These are phyloP conservation scores for Asterochloris erici DNA, from an alignment of 139 green algal species.

Conservation along the genomic window DNA sequence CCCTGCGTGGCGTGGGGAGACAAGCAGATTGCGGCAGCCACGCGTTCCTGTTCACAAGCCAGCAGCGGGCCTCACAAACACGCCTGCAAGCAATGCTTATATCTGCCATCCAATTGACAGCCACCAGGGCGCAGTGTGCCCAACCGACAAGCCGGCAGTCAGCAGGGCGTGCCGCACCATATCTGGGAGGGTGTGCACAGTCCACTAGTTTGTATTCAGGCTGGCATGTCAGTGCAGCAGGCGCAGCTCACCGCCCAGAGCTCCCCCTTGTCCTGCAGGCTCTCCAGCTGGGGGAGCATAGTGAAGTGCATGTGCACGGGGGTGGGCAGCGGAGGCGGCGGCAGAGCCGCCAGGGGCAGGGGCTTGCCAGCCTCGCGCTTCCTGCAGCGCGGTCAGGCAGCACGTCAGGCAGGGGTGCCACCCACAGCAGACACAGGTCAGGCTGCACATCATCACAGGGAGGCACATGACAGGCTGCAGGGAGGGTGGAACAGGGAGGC, in stretches of 20 bases:
- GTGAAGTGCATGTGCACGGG: constrained; percentile 36
- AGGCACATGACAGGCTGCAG: too few relatives aligned
- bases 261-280: background rate
- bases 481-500: too few relatives aligned
- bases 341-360: constrained; percentile 33
- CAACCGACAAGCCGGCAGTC: background rate
- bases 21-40: too few relatives aligned
- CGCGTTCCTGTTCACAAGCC: background rate
- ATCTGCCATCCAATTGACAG: background rate
- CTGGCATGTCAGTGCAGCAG: too few relatives aligned
- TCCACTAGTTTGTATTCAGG: too few relatives aligned
- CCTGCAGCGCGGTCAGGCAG: too few relatives aligned
- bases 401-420: too few relatives aligned
- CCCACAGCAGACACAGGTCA: too few relatives aligned
- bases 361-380: constrained; percentile 12
- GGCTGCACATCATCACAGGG: too few relatives aligned
- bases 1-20: background rate
- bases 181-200: too few relatives aligned
- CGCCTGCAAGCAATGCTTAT: background rate
- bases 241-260: too few relatives aligned
- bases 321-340: constrained; percentile 26
- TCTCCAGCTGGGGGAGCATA: constrained; percentile 17
- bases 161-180: too few relatives aligned
- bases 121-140: background rate
- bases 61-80: background rate